Percentiles rank a stretch among this genome's conserved stretches.
Evolutionary conservation across 1,139 yeast genomes (phyloP).

Genomic region (Kodamaea alishanica): DNA sequence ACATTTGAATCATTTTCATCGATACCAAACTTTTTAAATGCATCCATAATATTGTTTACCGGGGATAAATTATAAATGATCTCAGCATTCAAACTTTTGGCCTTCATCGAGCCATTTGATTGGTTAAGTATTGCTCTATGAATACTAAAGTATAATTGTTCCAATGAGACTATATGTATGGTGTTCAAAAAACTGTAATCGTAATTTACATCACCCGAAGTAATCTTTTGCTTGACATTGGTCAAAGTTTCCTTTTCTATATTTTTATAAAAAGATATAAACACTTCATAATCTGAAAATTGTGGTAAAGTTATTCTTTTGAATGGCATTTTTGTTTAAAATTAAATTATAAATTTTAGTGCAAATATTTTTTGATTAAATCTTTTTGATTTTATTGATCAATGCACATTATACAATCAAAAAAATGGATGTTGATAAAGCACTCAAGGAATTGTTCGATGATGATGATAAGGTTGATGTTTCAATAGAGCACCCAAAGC

Average conservation of each 20-base stretch:
- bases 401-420: too few relatives aligned
- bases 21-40: slow-evolving; percentile 41
- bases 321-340: not conserved
- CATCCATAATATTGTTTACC: slow-evolving; percentile 42
- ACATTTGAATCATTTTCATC: slow-evolving; percentile 27
- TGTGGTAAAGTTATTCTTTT: slow-evolving; percentile 27
- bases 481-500: not conserved
- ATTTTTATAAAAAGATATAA: slow-evolving; percentile 23
- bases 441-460: too few relatives aligned
- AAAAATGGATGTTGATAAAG: too few relatives aligned
- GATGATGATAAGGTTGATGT: too few relatives aligned
- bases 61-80: slow-evolving; percentile 42
- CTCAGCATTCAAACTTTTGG: slow-evolving; percentile 43
- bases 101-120: slow-evolving; percentile 27
- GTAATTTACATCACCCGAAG: slow-evolving; percentile 30
- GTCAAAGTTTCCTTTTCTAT: slow-evolving; percentile 19
- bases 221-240: slow-evolving; percentile 27
- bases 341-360: not conserved
- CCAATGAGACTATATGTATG: slow-evolving; percentile 33
- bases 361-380: not conserved
- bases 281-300: slow-evolving; percentile 26
- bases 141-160: slow-evolving; percentile 33
- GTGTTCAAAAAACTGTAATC: slow-evolving; percentile 42
- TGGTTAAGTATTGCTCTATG: slow-evolving; percentile 34
- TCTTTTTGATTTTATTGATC: too few relatives aligned